phyloP scores from a whole-genome alignment of 2,329 filamentous ascomycete genomes.

The Chrysoporthe deuterocubensis region DNA sequence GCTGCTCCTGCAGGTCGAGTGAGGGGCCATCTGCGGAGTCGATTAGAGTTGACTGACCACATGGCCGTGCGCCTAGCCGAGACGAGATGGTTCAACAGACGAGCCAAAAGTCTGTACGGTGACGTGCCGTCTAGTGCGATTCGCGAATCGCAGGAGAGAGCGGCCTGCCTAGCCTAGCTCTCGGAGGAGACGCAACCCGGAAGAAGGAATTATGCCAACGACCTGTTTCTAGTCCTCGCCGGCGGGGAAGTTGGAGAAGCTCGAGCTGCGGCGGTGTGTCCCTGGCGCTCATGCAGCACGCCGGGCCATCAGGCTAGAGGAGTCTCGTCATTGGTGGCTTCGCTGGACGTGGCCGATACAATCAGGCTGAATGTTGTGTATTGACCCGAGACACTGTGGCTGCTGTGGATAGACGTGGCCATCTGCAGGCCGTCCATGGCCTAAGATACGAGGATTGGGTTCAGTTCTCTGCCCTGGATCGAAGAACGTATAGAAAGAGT shows the following conservation, averaged over 20 bases:
- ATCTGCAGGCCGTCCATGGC: too few species aligned
- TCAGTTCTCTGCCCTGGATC: background rate
- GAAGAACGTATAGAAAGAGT: background rate
- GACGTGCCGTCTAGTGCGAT: background rate
- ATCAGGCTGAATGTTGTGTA: slow-evolving; percentile 8
- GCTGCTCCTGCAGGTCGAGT: background rate
- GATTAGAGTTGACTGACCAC: background rate
- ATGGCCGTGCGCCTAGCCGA: background rate
- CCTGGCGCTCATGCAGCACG: background rate
- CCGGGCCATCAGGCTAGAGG: background rate
- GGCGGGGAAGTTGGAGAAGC: background rate
- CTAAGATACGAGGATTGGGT: background rate
- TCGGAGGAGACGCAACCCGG: background rate
- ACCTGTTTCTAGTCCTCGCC: background rate
- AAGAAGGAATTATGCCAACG: background rate
- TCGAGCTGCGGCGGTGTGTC: background rate
- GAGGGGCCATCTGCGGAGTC: background rate
- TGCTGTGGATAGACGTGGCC: background rate
- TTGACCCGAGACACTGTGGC: background rate
- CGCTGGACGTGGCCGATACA: background rate
- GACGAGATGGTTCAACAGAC: background rate
- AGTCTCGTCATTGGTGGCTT: background rate
- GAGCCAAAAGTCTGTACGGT: background rate
- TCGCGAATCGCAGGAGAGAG: background rate
- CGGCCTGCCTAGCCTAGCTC: background rate